Base-by-base conservation (phyloP, 2,329 filamentous ascomycete genomes). In the Cladosporium sp. region DNA sequence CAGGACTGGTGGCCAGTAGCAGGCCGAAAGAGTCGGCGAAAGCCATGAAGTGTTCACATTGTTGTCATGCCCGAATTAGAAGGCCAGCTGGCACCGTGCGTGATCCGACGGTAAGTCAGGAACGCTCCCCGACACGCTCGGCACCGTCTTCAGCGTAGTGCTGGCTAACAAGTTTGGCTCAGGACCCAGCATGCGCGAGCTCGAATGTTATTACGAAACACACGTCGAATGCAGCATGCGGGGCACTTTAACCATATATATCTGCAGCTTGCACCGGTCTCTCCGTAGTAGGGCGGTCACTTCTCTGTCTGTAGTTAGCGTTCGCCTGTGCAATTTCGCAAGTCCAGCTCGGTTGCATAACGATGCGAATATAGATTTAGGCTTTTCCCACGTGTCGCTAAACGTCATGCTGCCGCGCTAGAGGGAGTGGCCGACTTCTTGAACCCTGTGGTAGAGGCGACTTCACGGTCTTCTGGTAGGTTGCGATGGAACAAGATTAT, bases 301-400 rank as follows among this genome's bases (percentile, higher is more conserved):
- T 12, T 11, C 30, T 9, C 30, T 34, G 30, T 34, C 30, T 34
- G 30, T 34, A 34, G 30, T 34, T 34, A 34, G 30, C 30, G 30
- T 42, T 9, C 12, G 39, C 39, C 20, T 42, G 39, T 42, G 39
- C 17, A 20, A 14, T 20, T 20, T 42, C 14, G 15, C 22, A 20
- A 39, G 49, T n/a, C 38, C 19, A 51, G 36, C 49, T 51, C 49
- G 49, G 17, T 39, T 51, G 49, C 20, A 25, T 37, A 14, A 17
- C 38, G 49, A 3, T 17, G 19, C 28, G 19, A 51, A 51, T 51
- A 22, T 38, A 51, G 49, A 51, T 51, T 38, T 51, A 38, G 22
- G n/a, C 36, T 51, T 51, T 25, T 51, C 20, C 49, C 49, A 51
- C 49, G 49, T 51, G 49, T 22, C 34, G 34, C 49, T 25, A n/a